Conservation (phyloP, 2,329 filamentous ascomycete species). For the Lanzia echinophila region DNA sequence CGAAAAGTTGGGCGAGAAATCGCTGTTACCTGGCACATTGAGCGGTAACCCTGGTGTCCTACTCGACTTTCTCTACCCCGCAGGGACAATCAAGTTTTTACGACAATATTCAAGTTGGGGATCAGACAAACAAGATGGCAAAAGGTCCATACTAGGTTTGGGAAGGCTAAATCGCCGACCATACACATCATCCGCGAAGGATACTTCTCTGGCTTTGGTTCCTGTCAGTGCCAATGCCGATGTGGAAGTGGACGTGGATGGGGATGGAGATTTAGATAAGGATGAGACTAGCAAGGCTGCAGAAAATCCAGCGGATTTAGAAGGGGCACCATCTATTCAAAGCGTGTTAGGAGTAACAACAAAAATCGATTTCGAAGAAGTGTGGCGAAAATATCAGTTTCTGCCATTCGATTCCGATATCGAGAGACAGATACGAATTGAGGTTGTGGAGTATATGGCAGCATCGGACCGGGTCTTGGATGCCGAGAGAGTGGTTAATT, state of each 20-base stretch:
- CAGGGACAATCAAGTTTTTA: slow-evolving; percentile 33
- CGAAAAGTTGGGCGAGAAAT: slow-evolving; percentile 13
- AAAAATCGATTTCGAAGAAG: slow-evolving; percentile 31
- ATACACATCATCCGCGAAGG: slow-evolving; percentile 30
- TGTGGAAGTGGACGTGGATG: background rate
- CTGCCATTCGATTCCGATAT: slow-evolving; percentile 13
- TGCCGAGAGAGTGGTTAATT: slow-evolving; percentile 35
- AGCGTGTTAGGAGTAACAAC: slow-evolving; percentile 14
- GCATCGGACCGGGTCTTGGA: slow-evolving; percentile 34
- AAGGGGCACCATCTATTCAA: slow-evolving; percentile 5
- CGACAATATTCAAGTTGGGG: slow-evolving; percentile 26
- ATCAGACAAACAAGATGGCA: slow-evolving; percentile 21
- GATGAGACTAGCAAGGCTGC: background rate
- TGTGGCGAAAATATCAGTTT: slow-evolving; percentile 36
- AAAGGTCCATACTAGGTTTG: slow-evolving; percentile 14
- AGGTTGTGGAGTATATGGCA: slow-evolving; percentile 34
- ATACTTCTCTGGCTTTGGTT: slow-evolving; percentile 5
- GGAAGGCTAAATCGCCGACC: slow-evolving; percentile 26
- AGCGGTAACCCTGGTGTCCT: slow-evolving; percentile 18
- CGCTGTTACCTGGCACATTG: slow-evolving; percentile 8
- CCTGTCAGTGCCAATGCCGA: background rate
- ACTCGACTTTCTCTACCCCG: slow-evolving; percentile 37
- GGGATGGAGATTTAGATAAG: background rate
- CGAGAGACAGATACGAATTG: slow-evolving; percentile 17
- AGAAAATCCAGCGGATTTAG: background rate